phyloP scores from a whole-genome alignment of 306 rosid genomes.

The Boehmeria nivea region DNA sequence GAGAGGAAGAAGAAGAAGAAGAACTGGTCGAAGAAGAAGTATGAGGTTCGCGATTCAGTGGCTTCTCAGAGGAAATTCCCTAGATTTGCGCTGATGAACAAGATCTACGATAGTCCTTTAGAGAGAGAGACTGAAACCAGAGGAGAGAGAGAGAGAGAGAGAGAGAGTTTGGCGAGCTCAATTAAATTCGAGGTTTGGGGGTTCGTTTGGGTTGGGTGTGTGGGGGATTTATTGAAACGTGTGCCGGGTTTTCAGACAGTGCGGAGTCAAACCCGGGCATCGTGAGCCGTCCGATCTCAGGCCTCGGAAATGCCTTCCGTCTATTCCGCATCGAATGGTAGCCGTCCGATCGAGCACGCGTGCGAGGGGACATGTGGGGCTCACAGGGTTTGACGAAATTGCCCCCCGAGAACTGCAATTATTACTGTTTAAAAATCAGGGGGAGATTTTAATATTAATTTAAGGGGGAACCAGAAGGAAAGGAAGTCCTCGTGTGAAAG shows the following conservation, averaged over 20 bases:
- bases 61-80: constrained; percentile 14
- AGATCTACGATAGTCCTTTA: constrained; percentile 26
- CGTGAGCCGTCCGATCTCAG: constrained; percentile 64
- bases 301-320: constrained; percentile 69
- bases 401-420: background rate
- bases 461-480: background rate
- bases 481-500: constrained; percentile 24
- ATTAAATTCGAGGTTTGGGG: constrained; percentile 1
- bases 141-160: constrained; percentile 13
- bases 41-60: background rate
- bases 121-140: too few species aligned
- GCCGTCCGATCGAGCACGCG: constrained; percentile 93
- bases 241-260: constrained; percentile 32
- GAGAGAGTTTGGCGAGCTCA: constrained; percentile 1
- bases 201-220: constrained; percentile 4
- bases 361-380: constrained; percentile 51
- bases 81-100: constrained; percentile 29
- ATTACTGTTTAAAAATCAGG: too few species aligned
- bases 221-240: constrained; percentile 20
- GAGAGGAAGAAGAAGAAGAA: constrained; percentile 2
- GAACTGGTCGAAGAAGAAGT: background rate
- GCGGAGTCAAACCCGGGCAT: constrained; percentile 48
- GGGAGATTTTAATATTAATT: background rate
- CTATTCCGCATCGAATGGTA: constrained; percentile 38
- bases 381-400: constrained; percentile 54